Evolutionary conservation across 371 early-diverging fungal genomes (phyloP), one percentile per base, ranked within the genome.

Genomic region (Rhizopus sp.): DNA sequence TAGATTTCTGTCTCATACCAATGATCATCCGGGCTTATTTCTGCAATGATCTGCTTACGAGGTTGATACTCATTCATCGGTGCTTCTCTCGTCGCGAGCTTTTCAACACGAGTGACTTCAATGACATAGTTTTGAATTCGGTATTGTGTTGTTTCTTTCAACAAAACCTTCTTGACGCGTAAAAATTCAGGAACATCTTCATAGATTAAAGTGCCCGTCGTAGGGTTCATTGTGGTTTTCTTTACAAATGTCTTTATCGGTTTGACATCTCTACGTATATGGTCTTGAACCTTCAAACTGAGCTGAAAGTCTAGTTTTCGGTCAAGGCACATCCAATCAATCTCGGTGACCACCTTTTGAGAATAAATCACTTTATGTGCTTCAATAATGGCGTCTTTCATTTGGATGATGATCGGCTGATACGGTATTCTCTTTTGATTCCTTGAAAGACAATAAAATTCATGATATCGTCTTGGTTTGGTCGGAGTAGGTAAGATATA

Each of bases 201-300:
- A 52, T 64, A 82, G 0, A 75, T 64, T 54, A 82, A 73, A 0
- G 57, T 31, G 4, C 57, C 32, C 0, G 64, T 72, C 10, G 53
- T 59, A 0, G 80, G 78, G 31, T 75, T 64, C 7, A 79, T 62
- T 15, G 78, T 69, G 0, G 72, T 46, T 41, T 70, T 70, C 42
- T 78, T 73, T n/a, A 69, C 67, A 52, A 82, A 82, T 0, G 80
- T 70, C 3, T 55, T 69, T 37, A 69, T 80, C 0, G 82, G 82
- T 32, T 75, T 76, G 4, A 75, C 75, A 44, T 79, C 73, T n/a
- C 44, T 30, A 5, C 78, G 54, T 6, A 72, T 37, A 8, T 61
- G 41, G 16, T 69, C 63, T 39, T 68, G 55, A 0, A 69, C 50
- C 1, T 63, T 52, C 8, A 82, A 30, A 5, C 56, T 59, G 16